Evolutionary conservation across 305 asterid genomes (phyloP).

Genomic region (Coffea humblotiana): DNA sequence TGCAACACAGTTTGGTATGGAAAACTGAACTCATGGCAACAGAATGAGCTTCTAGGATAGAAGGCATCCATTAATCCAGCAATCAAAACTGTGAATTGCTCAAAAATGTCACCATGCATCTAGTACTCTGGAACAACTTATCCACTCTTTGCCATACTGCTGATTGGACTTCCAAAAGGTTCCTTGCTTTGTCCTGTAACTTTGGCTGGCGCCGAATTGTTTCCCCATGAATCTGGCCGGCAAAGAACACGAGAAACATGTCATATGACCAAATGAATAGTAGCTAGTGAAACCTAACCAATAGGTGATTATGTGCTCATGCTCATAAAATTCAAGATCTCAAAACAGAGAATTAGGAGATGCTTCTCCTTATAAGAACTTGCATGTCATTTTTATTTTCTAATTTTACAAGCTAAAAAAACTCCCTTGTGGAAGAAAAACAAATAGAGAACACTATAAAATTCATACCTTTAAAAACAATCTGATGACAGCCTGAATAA

Average conservation of each 20-base stretch:
- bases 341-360: not conserved
- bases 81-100: constrained; percentile 79
- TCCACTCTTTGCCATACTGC: constrained; percentile 79
- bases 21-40: not conserved
- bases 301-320: not conserved
- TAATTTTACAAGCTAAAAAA: not conserved
- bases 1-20: not conserved
- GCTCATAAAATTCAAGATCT: not conserved
- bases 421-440: not conserved
- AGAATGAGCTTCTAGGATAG: constrained; percentile 7
- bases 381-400: not conserved
- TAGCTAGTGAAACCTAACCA: not conserved
- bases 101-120: constrained; percentile 83
- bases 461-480: constrained; percentile 73
- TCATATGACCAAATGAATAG: not conserved
- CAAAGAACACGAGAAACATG: not conserved
- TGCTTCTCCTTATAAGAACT: not conserved
- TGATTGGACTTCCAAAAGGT: constrained; percentile 70
- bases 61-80: not conserved
- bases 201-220: constrained; percentile 60
- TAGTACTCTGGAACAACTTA: constrained; percentile 66
- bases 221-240: constrained; percentile 85
- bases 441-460: not conserved
- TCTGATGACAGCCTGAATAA: constrained; percentile 76
- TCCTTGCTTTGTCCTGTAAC: constrained; percentile 62